These are phyloP conservation scores for Schizosaccharomyces osmophilus DNA, from an alignment of 805 yeast genomes.

Conservation along the genomic window DNA sequence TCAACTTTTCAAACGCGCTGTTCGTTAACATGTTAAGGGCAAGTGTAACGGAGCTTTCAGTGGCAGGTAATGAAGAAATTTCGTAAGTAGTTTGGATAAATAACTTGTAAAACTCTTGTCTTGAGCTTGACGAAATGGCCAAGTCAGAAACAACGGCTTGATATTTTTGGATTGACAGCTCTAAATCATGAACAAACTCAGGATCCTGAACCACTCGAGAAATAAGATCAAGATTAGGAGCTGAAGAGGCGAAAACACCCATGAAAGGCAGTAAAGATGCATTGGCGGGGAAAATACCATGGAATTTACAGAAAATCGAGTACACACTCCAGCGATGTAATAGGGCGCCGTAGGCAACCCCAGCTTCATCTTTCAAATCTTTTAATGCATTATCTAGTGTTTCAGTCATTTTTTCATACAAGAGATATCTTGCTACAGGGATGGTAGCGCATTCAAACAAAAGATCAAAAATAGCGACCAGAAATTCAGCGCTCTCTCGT, in stretches of 20 bases:
- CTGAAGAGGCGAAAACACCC: not conserved
- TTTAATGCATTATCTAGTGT: not conserved
- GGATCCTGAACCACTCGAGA: not conserved
- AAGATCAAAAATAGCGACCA: not conserved
- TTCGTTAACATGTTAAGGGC: not conserved
- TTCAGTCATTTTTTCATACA: not conserved
- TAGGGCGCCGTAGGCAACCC: not conserved
- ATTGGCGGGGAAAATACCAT: not conserved
- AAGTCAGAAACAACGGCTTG: not conserved
- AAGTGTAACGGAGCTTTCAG: not conserved
- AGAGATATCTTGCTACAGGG: not conserved
- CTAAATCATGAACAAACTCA: not conserved
- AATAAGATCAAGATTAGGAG: not conserved
- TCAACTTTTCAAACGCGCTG: constrained; percentile 11
- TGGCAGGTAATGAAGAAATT: not conserved
- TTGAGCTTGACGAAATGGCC: not conserved
- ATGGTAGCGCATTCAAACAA: not conserved
- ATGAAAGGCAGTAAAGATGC: not conserved
- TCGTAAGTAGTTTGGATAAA: not conserved
- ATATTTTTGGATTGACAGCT: not conserved
- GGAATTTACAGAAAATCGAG: not conserved
- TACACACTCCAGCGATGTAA: not conserved
- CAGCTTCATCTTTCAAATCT: not conserved
- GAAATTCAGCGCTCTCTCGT: not conserved
- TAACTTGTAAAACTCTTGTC: not conserved